Conservation (phyloP, 2,329 filamentous ascomycete species). For the Cytospora paraplurivora region DNA sequence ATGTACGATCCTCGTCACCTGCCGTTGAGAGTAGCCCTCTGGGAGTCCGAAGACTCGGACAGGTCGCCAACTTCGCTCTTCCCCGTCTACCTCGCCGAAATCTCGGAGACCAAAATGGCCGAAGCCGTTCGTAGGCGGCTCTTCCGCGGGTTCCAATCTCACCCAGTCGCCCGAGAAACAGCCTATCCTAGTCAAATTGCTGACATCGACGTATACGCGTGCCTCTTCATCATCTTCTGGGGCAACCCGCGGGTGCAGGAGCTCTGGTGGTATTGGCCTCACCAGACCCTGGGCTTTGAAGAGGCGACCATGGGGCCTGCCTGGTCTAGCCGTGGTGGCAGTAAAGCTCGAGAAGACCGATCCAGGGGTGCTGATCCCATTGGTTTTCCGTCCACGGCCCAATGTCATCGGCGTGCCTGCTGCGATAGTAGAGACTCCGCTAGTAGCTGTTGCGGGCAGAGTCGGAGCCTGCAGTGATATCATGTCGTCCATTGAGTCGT, state of each 20-base stretch:
- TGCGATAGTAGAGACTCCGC: slow-evolving; percentile 76
- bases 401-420: slow-evolving; percentile 78
- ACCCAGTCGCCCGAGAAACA: slow-evolving; percentile 99
- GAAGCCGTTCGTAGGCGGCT: slow-evolving; percentile 68
- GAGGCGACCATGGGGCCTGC: slow-evolving; percentile 71
- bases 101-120: slow-evolving; percentile 69
- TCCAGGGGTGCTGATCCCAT: slow-evolving; percentile 78
- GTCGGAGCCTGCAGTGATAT: slow-evolving; percentile 84
- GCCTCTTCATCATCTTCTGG: slow-evolving; percentile 83
- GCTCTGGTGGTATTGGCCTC: slow-evolving; percentile 69
- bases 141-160: slow-evolving; percentile 74
- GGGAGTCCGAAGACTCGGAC: slow-evolving; percentile 88
- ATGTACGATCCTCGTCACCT: slow-evolving; percentile 62
- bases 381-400: slow-evolving; percentile 64
- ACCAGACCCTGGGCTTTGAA: slow-evolving; percentile 84
- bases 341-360: slow-evolving; percentile 91
- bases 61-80: slow-evolving; percentile 72
- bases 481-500: slow-evolving; percentile 91
- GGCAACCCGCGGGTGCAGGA: slow-evolving; percentile 81
- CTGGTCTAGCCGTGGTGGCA: slow-evolving; percentile 75
- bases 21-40: slow-evolving; percentile 67
- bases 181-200: slow-evolving; percentile 81
- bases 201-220: slow-evolving; percentile 87
- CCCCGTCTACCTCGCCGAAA: slow-evolving; percentile 64
- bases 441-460: slow-evolving; percentile 75